Base-by-base conservation (phyloP, 2,329 filamentous ascomycete genomes). In the Decorospora gaudefroyi region DNA sequence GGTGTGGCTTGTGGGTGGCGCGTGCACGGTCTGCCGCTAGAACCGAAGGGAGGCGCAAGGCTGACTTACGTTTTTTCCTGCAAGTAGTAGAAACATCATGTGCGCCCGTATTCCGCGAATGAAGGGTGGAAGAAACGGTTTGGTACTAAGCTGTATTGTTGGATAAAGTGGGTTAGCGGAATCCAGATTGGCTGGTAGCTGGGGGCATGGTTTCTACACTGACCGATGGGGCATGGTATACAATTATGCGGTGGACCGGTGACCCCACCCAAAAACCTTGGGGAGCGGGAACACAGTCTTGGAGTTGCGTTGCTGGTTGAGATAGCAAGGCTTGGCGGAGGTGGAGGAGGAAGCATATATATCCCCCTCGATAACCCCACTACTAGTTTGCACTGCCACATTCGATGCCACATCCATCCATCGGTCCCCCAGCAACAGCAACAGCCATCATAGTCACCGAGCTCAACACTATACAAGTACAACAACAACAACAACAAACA, bases 1-100 rank as follows among this genome's bases (percentile, higher is more conserved):
- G 57, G 39, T 60, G 57, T 61, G 57, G 57, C 57, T 32, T 52
- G 41, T 13, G 47, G 57, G n/a, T 59, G 55, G 57, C 55, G 59
- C 45, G 52, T 57, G 57, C 59, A 62, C 59, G 52, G 52, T 31
- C 54, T 49, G 32, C 44, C 55, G 55, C 6, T 44, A 48, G 41
- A 30, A 46, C 47, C 44, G 38, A 37, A 52, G 17, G 35, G 49
- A 46, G 51, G 49, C 49, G 53, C 51, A 58, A 62, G 57, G 57
- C 57, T 56, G 49, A 53, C 52, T 45, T 42, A 33, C 22, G 47
- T 30, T 33, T 22, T 38, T n/a, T n/a, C n/a, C n/a, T n/a, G n/a
- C 32, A 41, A 30, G 49, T 32, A 23, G 41, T 30, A 42, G 25
- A 38, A 33, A 43, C n/a, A n/a, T 59, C 59, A 61, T 52, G 52